Conservation (phyloP, 768 basidiomycete species). For the Boletus eberwhitei region DNA sequence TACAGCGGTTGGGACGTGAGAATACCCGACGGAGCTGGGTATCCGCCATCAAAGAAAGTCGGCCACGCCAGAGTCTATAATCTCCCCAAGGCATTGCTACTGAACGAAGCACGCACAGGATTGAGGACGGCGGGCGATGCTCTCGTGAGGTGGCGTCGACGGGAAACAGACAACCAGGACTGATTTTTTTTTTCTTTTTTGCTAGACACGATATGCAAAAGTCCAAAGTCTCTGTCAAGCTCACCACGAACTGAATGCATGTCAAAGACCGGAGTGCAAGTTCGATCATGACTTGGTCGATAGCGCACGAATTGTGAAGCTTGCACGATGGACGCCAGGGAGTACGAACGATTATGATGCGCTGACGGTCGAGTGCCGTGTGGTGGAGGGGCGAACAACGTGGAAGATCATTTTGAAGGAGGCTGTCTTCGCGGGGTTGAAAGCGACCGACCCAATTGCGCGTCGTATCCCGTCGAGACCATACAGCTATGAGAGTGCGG, state of each 20-base stretch:
- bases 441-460: slow-evolving; percentile 10
- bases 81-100: slow-evolving; percentile 10
- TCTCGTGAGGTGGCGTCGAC: background rate
- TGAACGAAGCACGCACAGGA: slow-evolving; percentile 4
- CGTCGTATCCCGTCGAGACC: slow-evolving; percentile 7
- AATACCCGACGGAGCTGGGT: background rate
- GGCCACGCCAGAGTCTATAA: background rate
- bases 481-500: slow-evolving; percentile 11
- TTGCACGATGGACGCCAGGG: slow-evolving; percentile 7
- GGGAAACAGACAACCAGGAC: background rate
- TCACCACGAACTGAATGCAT: slow-evolving; percentile 7
- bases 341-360: slow-evolving; percentile 1
- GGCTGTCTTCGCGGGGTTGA: slow-evolving; percentile 5
- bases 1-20: slow-evolving; percentile 8
- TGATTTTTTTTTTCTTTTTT: background rate
- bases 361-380: slow-evolving; percentile 17
- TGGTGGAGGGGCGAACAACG: slow-evolving; percentile 5
- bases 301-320: slow-evolving; percentile 9
- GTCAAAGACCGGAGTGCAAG: slow-evolving; percentile 8
- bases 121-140: slow-evolving; percentile 6
- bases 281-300: slow-evolving; percentile 19
- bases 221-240: slow-evolving; percentile 17
- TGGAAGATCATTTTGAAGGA: slow-evolving; percentile 18
- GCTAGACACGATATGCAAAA: slow-evolving; percentile 10
- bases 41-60: background rate